Evolutionary conservation across 2,329 filamentous ascomycete genomes (phyloP).

Genomic region (Diplodia sapinea): DNA sequence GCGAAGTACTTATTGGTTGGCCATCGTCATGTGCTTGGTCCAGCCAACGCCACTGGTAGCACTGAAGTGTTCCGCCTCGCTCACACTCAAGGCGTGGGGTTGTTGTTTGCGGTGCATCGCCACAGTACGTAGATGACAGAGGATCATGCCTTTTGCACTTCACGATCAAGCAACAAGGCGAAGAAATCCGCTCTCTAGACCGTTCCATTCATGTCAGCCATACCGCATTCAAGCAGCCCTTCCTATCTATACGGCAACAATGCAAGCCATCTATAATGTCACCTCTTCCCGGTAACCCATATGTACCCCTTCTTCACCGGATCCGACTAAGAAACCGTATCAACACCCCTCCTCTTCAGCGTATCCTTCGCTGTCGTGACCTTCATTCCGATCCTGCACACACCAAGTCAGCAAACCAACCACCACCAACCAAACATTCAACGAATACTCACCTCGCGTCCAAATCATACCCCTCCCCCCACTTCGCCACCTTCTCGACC

Average conservation of each 20-base stretch:
- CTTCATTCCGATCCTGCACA: constrained; percentile 66
- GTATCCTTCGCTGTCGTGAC: constrained; percentile 73
- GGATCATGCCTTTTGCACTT: too few relatives aligned
- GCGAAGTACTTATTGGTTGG: background rate
- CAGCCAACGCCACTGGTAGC: background rate
- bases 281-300: background rate
- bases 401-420: background rate
- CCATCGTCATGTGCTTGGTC: too few relatives aligned
- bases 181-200: background rate
- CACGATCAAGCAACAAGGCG: too few relatives aligned
- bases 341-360: constrained; percentile 49
- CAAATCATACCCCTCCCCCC: constrained; percentile 71
- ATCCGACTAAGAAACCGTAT: constrained; percentile 21
- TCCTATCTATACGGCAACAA: background rate
- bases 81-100: background rate
- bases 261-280: background rate
- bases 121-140: too few relatives aligned
- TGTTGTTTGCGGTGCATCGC: background rate
- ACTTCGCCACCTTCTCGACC: constrained; percentile 70
- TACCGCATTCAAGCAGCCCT: background rate
- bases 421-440: background rate
- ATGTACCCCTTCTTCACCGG: background rate
- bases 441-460: constrained; percentile 63
- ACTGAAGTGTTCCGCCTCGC: background rate
- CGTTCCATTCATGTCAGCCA: constrained; percentile 1